A percentile compares a stretch with the other conserved stretches of the same genome.
Evolutionary conservation across 352 stramenopile species (phyloP).

Genomic region (Ophiocytium majus): DNA sequence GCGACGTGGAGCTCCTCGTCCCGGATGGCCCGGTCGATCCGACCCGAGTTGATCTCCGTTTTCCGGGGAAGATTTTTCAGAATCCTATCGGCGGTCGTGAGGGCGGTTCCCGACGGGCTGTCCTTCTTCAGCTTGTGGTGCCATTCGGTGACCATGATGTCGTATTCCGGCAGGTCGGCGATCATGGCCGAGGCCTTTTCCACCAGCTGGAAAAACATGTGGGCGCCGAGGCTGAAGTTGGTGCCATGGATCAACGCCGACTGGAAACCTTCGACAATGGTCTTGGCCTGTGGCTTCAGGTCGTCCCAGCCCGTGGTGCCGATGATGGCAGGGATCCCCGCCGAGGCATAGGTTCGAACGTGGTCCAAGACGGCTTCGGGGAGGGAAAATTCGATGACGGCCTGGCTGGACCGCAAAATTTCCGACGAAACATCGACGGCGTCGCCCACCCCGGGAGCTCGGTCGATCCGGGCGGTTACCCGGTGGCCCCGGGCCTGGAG

Average conservation of each 20-base stretch:
- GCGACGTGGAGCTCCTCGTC: background rate
- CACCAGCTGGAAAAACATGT: constrained; percentile 6
- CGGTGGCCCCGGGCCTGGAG: background rate
- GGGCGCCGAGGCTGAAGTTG: background rate
- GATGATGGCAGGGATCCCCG: background rate
- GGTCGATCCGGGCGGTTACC: background rate
- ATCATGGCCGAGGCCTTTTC: background rate
- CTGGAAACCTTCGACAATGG: background rate
- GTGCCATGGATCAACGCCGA: background rate
- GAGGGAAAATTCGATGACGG: background rate
- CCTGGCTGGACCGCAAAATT: background rate
- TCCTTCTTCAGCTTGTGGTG: background rate
- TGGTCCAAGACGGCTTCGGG: background rate
- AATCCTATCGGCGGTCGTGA: background rate
- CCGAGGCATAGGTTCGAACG: background rate
- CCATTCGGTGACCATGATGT: background rate
- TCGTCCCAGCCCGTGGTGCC: background rate
- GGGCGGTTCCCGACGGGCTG: background rate
- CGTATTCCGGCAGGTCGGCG: background rate
- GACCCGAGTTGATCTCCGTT: background rate
- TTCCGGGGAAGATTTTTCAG: background rate
- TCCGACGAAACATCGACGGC: too few species aligned
- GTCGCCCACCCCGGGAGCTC: too few species aligned
- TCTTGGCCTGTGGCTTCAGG: background rate
- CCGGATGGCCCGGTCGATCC: too few species aligned